Base-by-base conservation (phyloP, 2,329 filamentous ascomycete genomes). In the Aschersonia sp. region DNA sequence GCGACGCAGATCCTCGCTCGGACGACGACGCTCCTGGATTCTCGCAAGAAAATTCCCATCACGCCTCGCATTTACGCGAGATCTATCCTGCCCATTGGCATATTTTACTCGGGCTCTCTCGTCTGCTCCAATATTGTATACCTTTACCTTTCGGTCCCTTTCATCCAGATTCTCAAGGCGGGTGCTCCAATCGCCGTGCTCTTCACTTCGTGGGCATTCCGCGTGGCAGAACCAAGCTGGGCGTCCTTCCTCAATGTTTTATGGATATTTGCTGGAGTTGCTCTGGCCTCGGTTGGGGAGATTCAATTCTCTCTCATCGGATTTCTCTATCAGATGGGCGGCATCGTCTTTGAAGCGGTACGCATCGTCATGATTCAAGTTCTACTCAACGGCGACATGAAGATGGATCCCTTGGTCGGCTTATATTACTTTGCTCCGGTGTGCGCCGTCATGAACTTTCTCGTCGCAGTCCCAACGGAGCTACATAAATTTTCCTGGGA, bases 401-500 rank as follows among this genome's bases (percentile, higher is more conserved):
- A 86, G 71, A 92, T 94, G 87, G 85, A 92, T 59, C 86, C 87
- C 37, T 75, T 94, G 35, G 86, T 92, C 52, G 87, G 85, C 33
- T 75, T 94, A 22, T 94, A 94, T 73, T 94, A 94, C 71, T 94
- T 87, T 60, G 87, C 87, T 1, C 87, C 87, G 5, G 81, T 87
- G 45, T 94, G 87, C 65, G 84, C 85, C 45, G 65, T 82, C 57
- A 87, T 88, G 80, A 94, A 94, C 67, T 70, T 83, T 48, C 56
- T 83, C 39, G 78, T 87, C 37, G 79, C 83, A 51, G 62, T 86
- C 49, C 69, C 84, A 55, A 70, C 78, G n/a, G 86, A 94, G 65
- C 62, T 83, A 2, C 77, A 77, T 37, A 69, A 61, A 39, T 78
- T 94, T 66, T 72, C 77, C 44, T 72, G 81, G 66, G 74, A 68